Base-by-base conservation (phyloP, 75 land plant genomes). In the Azolla pinnata region DNA sequence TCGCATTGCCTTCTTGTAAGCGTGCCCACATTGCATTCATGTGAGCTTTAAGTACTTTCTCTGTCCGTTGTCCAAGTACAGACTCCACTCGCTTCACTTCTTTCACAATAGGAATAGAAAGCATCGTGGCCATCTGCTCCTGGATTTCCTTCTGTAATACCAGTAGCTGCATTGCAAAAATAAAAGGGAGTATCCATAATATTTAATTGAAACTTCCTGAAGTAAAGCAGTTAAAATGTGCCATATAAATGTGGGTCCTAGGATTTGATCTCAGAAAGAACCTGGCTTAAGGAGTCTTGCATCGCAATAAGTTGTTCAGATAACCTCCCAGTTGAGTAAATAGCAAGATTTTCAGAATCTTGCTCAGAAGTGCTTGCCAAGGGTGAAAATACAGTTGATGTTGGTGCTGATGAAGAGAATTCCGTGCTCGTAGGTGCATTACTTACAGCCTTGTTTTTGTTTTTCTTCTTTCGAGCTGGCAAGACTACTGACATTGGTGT, bases 11-110 rank as follows among this genome's bases (percentile, higher is more conserved):
- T 63, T 90, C 99, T 24, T 80, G 91, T 40, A 86, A 10, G 51
- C 81, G 86, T 58, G 88, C 83, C 85, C 87, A 90, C 70, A 90
- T 63, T 23, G 90, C 91, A 83, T 95, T 97, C 55, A 71, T 46
- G 69, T 84, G 88, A 16, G 91, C 83, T 62, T 95, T 90, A 10
- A 82, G 55, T 38, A 70, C 63, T 66, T 90, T 90, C 69, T 95
- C 99, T 75, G 90, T 74, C 24, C 60, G 77, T 52, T 89, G 85
- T 4, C 90, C 97, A 2, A 95, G 59, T 24, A 79, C 68, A 59
- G 82, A 61, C 65, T 95, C 99, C 35, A 95, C 42, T 61, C 91
- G 74, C 70, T 71, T 89, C 20, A 82, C 85, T 76, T 95, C 99
- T 67, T 90, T 90, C 4, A 73, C 67, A 19, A 95, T 76, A 44